Percentiles rank a stretch among this genome's conserved stretches.
Conservation (phyloP, 257 asterid species). For the Solanum virginianum region DNA sequence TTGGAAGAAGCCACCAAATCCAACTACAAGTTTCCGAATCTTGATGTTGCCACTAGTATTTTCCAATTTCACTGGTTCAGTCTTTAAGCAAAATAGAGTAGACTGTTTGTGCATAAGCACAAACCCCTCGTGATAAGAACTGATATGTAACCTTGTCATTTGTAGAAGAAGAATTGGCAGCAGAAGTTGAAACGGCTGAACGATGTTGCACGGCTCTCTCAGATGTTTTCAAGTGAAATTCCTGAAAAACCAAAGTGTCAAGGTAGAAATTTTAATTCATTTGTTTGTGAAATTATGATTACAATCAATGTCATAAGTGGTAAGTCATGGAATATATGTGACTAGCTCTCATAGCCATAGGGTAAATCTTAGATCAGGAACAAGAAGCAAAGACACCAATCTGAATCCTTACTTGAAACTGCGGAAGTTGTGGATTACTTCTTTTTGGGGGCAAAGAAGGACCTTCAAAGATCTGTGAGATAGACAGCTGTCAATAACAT, state of each 20-base stretch:
- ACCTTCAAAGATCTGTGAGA: slow-evolving; percentile 65
- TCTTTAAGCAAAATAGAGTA: not conserved
- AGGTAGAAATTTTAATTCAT: not conserved
- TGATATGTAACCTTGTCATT: slow-evolving; percentile 21
- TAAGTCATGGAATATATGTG: not conserved
- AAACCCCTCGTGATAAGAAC: not conserved
- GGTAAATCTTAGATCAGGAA: not conserved
- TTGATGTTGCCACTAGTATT: not conserved
- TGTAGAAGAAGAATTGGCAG: slow-evolving; percentile 13
- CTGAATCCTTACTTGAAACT: slow-evolving; percentile 53
- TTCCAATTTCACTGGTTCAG: not conserved
- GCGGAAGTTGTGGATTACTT: slow-evolving; percentile 56
- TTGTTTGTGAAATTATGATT: not conserved
- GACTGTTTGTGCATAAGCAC: not conserved
- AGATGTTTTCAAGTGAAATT: slow-evolving; percentile 73
- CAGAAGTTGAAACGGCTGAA: slow-evolving; percentile 28
- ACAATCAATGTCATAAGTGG: not conserved
- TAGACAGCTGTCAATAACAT: slow-evolving; percentile 1
- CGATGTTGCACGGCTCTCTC: slow-evolving; percentile 74
- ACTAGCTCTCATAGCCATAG: not conserved
- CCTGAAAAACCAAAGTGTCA: slow-evolving; percentile 37
- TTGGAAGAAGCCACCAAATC: not conserved
- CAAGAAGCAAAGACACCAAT: not conserved
- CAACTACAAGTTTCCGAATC: not conserved
- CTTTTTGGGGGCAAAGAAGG: slow-evolving; percentile 68